phyloP scores from a whole-genome alignment of 2,329 filamentous ascomycete genomes.

The Fusarium praegraminearum region DNA sequence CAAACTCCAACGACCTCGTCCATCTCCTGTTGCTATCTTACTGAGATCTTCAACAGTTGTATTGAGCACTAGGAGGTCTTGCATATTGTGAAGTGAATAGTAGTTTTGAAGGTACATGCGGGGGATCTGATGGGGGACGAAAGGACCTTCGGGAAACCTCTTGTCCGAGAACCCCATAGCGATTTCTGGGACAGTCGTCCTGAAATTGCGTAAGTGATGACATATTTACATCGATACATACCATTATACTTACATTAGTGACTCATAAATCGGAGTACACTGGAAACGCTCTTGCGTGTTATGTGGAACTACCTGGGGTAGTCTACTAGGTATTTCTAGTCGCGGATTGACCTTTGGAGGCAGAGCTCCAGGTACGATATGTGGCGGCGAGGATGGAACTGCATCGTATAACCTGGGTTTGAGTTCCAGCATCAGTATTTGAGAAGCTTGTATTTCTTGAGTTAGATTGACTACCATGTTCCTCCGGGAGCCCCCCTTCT shows the following conservation, averaged over 20 bases:
- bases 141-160: neutral
- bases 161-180: slow-evolving; percentile 1
- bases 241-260: neutral
- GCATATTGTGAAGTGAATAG: neutral
- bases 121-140: neutral
- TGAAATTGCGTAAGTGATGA: neutral
- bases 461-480: neutral
- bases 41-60: slow-evolving; percentile 1
- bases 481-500: neutral
- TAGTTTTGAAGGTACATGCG: neutral
- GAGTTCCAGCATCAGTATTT: neutral
- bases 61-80: neutral
- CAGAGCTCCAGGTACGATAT: neutral
- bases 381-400: rapidly evolving
- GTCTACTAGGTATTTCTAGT: neutral
- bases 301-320: neutral
- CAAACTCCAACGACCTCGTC: neutral
- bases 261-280: neutral
- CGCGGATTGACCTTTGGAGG: neutral
- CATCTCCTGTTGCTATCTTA: neutral
- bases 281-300: neutral
- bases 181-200: neutral
- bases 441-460: no score
- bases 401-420: neutral
- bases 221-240: rapidly evolving